Conservation (phyloP, 2,329 filamentous ascomycete species). For the Alternaria atra region DNA sequence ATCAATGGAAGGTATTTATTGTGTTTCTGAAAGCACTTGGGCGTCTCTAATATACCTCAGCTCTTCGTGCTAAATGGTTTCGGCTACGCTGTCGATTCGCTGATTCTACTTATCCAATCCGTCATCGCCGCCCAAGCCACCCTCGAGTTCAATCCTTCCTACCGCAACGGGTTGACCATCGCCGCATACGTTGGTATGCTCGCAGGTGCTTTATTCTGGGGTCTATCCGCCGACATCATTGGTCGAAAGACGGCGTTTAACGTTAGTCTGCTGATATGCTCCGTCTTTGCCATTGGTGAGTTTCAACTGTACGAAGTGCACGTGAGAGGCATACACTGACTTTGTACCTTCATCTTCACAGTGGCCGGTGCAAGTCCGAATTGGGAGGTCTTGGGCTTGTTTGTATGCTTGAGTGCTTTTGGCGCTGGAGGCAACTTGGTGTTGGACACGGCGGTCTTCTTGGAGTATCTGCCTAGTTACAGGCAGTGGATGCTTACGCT, state of each 20-base stretch:
- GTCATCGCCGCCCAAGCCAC: conserved; percentile 68
- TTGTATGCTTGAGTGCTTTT: conserved; percentile 70
- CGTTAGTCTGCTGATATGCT: conserved; percentile 69
- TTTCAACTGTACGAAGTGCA: background rate
- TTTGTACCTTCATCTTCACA: conserved; percentile 50
- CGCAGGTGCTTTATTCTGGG: conserved; percentile 73
- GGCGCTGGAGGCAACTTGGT: conserved; percentile 71
- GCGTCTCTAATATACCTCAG: conserved; percentile 4
- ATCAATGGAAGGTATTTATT: conserved; percentile 57
- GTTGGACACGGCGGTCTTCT: conserved; percentile 68
- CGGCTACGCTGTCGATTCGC: conserved; percentile 67
- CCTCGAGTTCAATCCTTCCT: conserved; percentile 67
- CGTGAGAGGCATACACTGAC: background rate
- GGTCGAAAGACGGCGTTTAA: conserved; percentile 76
- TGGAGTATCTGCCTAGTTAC: conserved; percentile 65
- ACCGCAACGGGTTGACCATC: conserved; percentile 66
- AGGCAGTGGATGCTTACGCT: conserved; percentile 72
- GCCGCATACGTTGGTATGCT: conserved; percentile 67
- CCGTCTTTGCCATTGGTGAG: conserved; percentile 63
- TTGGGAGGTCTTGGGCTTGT: conserved; percentile 71
- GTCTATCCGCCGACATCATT: conserved; percentile 72
- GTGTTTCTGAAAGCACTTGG: background rate
- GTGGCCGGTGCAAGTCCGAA: conserved; percentile 72
- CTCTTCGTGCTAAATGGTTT: conserved; percentile 70
- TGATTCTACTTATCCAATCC: conserved; percentile 68